Conservation (phyloP, 176 grass and related monocot genomes). For the Zea luxurians region DNA sequence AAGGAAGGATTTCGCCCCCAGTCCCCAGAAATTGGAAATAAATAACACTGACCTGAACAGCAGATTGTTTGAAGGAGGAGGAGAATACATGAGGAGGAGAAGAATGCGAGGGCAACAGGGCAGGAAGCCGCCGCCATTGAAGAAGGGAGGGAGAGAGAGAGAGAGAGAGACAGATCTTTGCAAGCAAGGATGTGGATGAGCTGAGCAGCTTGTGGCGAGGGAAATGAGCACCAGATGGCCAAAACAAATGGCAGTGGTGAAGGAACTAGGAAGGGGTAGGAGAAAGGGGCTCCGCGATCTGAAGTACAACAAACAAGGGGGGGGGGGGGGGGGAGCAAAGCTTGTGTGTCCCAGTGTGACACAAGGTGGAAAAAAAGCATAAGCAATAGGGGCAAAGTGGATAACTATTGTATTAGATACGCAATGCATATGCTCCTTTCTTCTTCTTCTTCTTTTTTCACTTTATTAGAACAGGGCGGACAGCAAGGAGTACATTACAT, state of each 20-base stretch:
- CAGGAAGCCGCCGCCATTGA: conserved; percentile 47
- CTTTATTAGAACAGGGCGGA: conserved; percentile 15
- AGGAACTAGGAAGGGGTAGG: conserved; percentile 37
- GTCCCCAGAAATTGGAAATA: background rate
- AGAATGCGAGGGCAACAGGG: conserved; percentile 27
- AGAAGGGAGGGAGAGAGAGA: background rate
- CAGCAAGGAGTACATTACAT: background rate
- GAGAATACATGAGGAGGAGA: conserved; percentile 25
- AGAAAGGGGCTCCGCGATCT: conserved; percentile 18
- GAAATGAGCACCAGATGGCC: conserved; percentile 31
- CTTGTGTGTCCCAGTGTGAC: too few species aligned
- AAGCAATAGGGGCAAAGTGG: conserved; percentile 25
- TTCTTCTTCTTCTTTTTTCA: conserved; percentile 3
- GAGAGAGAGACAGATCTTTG: background rate
- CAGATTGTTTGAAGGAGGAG: conserved; percentile 29
- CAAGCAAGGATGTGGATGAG: conserved; percentile 25
- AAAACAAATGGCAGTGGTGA: conserved; percentile 26
- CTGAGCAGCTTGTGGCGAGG: background rate
- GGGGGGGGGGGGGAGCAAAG: too few species aligned
- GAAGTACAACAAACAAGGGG: conserved; percentile 1
- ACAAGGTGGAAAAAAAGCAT: conserved; percentile 48
- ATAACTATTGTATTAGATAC: conserved; percentile 36
- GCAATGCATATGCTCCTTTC: conserved; percentile 22
- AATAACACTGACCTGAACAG: conserved; percentile 51
- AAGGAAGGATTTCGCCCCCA: background rate